Conservation (phyloP, 495 filamentous ascomycete genomes). For the Amphirosellinia nigrospora region DNA sequence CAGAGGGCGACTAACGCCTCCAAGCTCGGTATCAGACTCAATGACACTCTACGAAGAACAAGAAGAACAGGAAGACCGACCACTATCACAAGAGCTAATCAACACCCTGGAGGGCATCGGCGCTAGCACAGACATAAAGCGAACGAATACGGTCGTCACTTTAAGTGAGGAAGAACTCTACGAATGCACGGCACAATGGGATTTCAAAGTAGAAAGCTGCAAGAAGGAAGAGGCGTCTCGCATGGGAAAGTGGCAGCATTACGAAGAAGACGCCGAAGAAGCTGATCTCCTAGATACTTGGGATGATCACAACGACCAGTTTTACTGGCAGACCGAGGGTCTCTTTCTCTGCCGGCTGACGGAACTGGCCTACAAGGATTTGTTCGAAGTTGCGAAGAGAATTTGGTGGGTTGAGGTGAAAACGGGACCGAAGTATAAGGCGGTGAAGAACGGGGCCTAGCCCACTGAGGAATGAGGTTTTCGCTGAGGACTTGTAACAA, state of each 20-base stretch:
- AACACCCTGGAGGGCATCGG: not conserved
- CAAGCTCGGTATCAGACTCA: not conserved
- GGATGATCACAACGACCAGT: not conserved
- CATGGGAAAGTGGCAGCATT: not conserved
- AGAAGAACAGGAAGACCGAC: not conserved
- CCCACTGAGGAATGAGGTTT: not conserved
- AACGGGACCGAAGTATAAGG: not conserved
- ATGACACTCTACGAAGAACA: too few relatives aligned
- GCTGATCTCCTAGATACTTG: not conserved
- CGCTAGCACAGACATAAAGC: not conserved
- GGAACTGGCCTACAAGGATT: not conserved
- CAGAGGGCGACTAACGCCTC: not conserved
- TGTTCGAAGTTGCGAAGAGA: not conserved
- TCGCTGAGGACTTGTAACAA: not conserved
- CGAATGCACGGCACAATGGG: not conserved
- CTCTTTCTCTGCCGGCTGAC: not conserved
- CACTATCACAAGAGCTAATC: not conserved
- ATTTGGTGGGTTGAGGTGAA: not conserved
- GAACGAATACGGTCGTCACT: too few relatives aligned
- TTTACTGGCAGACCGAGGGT: constrained; percentile 13
- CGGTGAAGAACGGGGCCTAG: not conserved
- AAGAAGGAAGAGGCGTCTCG: not conserved
- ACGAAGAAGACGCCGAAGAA: not conserved
- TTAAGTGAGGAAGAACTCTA: not conserved
- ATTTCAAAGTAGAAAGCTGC: fast-evolving